Base-by-base conservation (phyloP, 169 alveolate genomes). In the Cryptosporidium bovis region DNA sequence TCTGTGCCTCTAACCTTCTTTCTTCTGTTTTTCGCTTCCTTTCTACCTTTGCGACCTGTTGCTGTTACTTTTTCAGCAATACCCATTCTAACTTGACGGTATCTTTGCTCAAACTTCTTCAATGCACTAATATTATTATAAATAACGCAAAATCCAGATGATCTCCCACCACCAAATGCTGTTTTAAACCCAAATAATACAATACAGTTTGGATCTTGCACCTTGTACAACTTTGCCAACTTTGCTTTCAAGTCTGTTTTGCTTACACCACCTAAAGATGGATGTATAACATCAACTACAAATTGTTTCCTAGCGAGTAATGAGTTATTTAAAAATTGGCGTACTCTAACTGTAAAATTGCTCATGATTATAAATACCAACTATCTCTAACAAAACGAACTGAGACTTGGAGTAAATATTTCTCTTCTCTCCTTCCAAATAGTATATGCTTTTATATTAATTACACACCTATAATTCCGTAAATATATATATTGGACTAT, bases 151-250 rank as follows among this genome's bases (percentile, higher is more conserved):
- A 96, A 96, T 15, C 99, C 99, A 18, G 97, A 93, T 67, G 98
- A 93, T 77, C 97, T 92, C 29, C 99, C 99, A 29, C 99, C 99
- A 51, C 99, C 99, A 91, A 96, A 97, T 66, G 95, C 95, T 29
- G 98, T 95, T 92, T 96, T 95, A 90, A 97, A 93, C 40, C 99
- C 98, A 83, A 94, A 96, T 40, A 96, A 91, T 56, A 94, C 95
- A 71, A 97, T 92, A 29, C 95, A 90, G 71, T 94, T 94, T 50
- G 94, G 91, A 90, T 96, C 96, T 83, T 92, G 92, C 13, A 92
- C 84, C 84, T 96, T 96, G 91, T 92, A 95, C 92, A 94, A 93
- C 84, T 93, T 92, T 64, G 98, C 97, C 51, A 97, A 83, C 84
- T 93, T 94, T 34, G 94, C 97, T 64, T 93, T 93, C 65, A 97